Percentiles rank a stretch among this genome's conserved stretches.
Evolutionary conservation across 129 eudicot species (phyloP).

Genomic region (Flaveria bidentis): DNA sequence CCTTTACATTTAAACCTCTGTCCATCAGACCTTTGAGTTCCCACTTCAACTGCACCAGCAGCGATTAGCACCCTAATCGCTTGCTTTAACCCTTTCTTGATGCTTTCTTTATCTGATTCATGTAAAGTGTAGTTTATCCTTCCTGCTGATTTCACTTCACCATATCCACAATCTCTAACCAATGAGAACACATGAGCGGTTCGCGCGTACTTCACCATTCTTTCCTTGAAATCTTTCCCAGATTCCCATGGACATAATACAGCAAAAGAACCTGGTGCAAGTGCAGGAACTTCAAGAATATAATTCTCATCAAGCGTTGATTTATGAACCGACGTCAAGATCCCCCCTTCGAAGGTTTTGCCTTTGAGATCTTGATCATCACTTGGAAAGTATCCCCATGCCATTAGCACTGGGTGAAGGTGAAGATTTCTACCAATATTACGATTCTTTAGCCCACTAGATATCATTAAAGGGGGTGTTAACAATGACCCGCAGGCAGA

Average conservation of each 20-base stretch:
- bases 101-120: slow-evolving; percentile 43
- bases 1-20: slow-evolving; percentile 65
- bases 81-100: slow-evolving; percentile 52
- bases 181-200: slow-evolving; percentile 71
- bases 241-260: slow-evolving; percentile 69
- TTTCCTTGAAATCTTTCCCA: slow-evolving; percentile 55
- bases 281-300: slow-evolving; percentile 62
- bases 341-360: slow-evolving; percentile 61
- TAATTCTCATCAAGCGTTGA: slow-evolving; percentile 43
- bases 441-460: slow-evolving; percentile 70
- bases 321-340: slow-evolving; percentile 66
- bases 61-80: slow-evolving; percentile 70
- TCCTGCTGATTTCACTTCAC: slow-evolving; percentile 57
- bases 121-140: slow-evolving; percentile 45
- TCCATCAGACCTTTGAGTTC: slow-evolving; percentile 75
- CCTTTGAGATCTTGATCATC: slow-evolving; percentile 46
- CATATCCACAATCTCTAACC: slow-evolving; percentile 68
- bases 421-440: slow-evolving; percentile 78
- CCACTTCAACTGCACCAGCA: slow-evolving; percentile 89
- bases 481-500: slow-evolving; percentile 80
- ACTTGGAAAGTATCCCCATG: slow-evolving; percentile 94
- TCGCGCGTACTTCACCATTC: slow-evolving; percentile 61
- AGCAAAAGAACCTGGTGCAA: slow-evolving; percentile 74
- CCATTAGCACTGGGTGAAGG: slow-evolving; percentile 80
- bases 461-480: slow-evolving; percentile 77